phyloP scores from a whole-genome alignment of 495 filamentous ascomycete species.

The Aspergillus biplanus region DNA sequence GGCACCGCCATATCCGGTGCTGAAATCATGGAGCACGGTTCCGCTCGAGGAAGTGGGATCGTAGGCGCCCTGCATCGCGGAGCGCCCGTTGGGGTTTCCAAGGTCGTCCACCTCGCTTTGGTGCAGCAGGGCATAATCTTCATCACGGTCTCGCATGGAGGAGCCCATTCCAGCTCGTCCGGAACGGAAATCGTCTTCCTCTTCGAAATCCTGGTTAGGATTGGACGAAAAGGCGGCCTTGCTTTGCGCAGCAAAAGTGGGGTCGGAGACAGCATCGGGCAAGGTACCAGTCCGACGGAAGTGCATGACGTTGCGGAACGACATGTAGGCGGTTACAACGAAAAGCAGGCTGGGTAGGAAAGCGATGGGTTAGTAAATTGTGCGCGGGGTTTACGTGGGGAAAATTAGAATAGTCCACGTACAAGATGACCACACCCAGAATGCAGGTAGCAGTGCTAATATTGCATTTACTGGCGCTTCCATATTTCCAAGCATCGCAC shows the following conservation, averaged over 20 bases:
- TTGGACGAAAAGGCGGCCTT: constrained; percentile 57
- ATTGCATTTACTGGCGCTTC: constrained; percentile 61
- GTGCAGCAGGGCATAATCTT: constrained; percentile 52
- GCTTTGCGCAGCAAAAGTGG: constrained; percentile 53
- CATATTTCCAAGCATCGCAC: constrained; percentile 59
- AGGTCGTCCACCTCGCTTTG: constrained; percentile 51
- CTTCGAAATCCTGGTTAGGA: constrained; percentile 51
- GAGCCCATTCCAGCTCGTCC: constrained; percentile 41
- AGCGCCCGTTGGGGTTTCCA: constrained; percentile 38
- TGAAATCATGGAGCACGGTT: constrained; percentile 45
- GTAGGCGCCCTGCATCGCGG: constrained; percentile 41
- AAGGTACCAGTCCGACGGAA: constrained; percentile 77
- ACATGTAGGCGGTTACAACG: constrained; percentile 69
- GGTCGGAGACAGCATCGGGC: constrained; percentile 63
- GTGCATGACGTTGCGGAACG: constrained; percentile 76
- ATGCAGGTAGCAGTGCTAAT: constrained; percentile 79
- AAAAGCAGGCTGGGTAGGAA: constrained; percentile 67
- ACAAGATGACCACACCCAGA: constrained; percentile 82
- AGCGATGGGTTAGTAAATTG: constrained; percentile 19
- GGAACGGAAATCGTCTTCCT: constrained; percentile 54
- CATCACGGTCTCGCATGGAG: constrained; percentile 43
- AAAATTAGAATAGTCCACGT: constrained; percentile 33
- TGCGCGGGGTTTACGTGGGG: constrained; percentile 5
- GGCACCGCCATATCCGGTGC: constrained; percentile 51
- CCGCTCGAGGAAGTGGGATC: constrained; percentile 44